Percentiles rank a stretch among this genome's conserved stretches.
phyloP scores from a whole-genome alignment of 2,329 filamentous ascomycete genomes.

The Penicillium rolfsii region DNA sequence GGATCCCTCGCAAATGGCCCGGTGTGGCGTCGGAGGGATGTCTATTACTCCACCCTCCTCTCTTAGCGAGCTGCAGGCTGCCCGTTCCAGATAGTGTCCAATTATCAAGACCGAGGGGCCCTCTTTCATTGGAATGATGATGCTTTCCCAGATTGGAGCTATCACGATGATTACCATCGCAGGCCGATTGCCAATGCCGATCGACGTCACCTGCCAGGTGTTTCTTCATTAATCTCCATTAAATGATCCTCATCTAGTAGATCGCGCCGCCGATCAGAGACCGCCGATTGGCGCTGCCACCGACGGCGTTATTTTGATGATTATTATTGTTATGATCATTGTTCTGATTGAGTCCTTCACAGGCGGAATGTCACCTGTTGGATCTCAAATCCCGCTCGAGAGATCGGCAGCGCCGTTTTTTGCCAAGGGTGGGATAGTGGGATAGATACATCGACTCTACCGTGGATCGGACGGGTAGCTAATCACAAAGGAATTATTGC shows the following conservation, averaged over 20 bases:
- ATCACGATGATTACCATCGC: neutral
- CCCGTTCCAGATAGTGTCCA: slow-evolving; percentile 19
- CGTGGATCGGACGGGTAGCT: neutral
- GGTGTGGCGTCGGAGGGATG: slow-evolving; percentile 18
- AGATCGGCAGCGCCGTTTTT: neutral
- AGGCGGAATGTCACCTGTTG: slow-evolving; percentile 1
- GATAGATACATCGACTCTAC: slow-evolving; percentile 3
- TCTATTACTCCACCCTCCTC: slow-evolving; percentile 15
- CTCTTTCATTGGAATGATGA: neutral
- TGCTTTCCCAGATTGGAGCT: neutral
- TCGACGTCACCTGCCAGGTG: neutral
- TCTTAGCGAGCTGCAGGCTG: slow-evolving; percentile 23
- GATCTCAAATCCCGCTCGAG: neutral
- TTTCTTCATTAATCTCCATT: neutral
- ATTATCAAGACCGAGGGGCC: neutral
- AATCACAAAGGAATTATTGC: neutral
- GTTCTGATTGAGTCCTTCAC: neutral
- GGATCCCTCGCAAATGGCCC: slow-evolving; percentile 18
- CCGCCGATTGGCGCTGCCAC: neutral
- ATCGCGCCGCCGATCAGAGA: neutral
- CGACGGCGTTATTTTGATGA: neutral
- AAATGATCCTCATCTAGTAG: neutral
- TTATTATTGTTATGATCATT: too few relatives aligned
- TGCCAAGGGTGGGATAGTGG: neutral
- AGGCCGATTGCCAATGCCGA: neutral